Evolutionary conservation across 2,329 filamentous ascomycete species (phyloP), one percentile per base, ranked within the genome.

Genomic region (Hirsutella thompsonii): DNA sequence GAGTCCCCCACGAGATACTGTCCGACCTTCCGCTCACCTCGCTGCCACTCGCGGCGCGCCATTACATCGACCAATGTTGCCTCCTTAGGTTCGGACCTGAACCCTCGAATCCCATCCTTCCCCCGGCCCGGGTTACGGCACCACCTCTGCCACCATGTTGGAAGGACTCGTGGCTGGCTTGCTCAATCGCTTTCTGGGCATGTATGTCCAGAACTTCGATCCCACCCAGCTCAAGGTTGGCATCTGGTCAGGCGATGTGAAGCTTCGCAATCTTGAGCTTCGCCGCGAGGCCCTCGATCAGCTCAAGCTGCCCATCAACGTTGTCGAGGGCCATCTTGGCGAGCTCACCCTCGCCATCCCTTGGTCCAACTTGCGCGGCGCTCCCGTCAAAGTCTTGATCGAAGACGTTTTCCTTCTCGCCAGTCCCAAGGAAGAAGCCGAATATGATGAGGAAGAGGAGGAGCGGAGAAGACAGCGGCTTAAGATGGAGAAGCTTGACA

Each of bases 191-290:
- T 96, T 98, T 67, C 69, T 99, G 77, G 93, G 92, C 74, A 94
- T 96, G 83, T 98, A 98, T 64, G 90, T 99, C 64, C 89, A 94
- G 74, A 96, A 98, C 66, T 98, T 99, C 61, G 92, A 99, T 63
- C 87, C 92, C 41, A 83, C 87, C 55, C 92, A 98, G 69, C 75
- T 99, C 50, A 98, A 98, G 60, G 89, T 98, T 48, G 92, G 93
- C 48, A 98, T 98, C 55, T 98, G 90, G 92, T 94, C 86, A 19
- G 92, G 93, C 53, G 92, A 99, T 68, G 92, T 98, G 55, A 94
- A 94, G 66, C 74, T 99, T 36, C 81, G 81, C 45, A 81, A 98
- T 55, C 80, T 99, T 44, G 85, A 98, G 67, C 74, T 99, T 37
- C 86, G 89, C 42, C 79, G 85, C 44, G 92, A 98, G 70, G 92